phyloP scores from a whole-genome alignment of 176 grass and related monocot species.

The Lolium perenne region DNA sequence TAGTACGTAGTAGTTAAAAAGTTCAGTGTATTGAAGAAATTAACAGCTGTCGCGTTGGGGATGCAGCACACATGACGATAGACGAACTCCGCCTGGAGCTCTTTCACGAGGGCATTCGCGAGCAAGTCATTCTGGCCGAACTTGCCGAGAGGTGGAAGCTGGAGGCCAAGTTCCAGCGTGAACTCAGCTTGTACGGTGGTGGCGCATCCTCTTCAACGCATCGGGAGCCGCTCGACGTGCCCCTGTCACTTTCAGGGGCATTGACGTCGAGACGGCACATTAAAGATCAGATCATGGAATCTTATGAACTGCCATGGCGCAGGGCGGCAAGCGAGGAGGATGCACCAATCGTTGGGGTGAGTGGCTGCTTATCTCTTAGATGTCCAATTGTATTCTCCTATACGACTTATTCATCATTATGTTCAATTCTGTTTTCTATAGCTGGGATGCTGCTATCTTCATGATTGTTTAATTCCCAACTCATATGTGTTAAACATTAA shows the following conservation, averaged over 20 bases:
- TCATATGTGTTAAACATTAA: not conserved
- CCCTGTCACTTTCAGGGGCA: not conserved
- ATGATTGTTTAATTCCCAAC: not conserved
- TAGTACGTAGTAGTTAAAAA: not conserved
- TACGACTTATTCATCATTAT: not conserved
- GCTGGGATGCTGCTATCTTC: constrained; percentile 9
- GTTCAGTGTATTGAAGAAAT: too few species aligned
- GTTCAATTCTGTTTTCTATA: not conserved
- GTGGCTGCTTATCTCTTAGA: not conserved
- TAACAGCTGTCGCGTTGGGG: not conserved
- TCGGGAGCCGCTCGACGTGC: not conserved
- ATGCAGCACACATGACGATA: constrained; percentile 21
- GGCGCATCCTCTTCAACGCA: not conserved
- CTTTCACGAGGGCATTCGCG: not conserved
- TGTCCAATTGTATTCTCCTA: not conserved
- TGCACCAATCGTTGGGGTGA: not conserved
- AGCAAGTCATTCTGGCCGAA: constrained; percentile 21
- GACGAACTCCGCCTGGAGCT: constrained; percentile 33
- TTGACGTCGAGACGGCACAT: not conserved
- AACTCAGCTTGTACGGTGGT: not conserved
- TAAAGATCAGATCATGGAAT: constrained; percentile 36
- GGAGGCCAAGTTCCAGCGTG: not conserved
- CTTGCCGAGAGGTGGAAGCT: constrained; percentile 4
- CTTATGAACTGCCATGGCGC: constrained; percentile 24
- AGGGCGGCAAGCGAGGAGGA: not conserved